These are phyloP conservation scores for Beauveria varroae DNA, from an alignment of 2,329 filamentous ascomycete species.

Conservation along the genomic window DNA sequence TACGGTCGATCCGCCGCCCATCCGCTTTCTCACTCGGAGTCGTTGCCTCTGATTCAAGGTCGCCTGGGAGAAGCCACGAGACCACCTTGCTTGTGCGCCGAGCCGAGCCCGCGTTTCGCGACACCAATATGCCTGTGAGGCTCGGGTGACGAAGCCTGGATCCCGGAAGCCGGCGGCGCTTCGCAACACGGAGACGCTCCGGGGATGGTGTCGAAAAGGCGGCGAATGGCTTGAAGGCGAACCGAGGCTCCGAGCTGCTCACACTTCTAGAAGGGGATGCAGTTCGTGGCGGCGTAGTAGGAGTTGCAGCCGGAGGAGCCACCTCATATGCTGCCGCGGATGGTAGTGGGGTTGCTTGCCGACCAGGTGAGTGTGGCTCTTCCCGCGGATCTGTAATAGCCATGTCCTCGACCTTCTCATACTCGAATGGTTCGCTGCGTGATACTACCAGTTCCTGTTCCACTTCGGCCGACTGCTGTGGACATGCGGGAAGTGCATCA, in stretches of 20 bases:
- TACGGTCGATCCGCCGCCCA: not conserved
- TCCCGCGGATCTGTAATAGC: not conserved
- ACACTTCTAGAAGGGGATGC: conserved; percentile 14
- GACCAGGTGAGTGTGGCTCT: not conserved
- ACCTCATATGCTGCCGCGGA: not conserved
- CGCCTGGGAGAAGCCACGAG: conserved; percentile 28
- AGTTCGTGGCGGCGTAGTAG: not conserved
- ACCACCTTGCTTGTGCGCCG: conserved; percentile 24
- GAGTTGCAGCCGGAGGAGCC: not conserved
- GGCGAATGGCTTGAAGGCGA: conserved; percentile 44
- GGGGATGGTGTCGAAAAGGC: conserved; percentile 46
- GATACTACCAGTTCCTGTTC: not conserved
- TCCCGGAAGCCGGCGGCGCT: conserved; percentile 14
- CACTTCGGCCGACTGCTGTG: not conserved
- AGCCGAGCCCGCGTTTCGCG: conserved; percentile 26
- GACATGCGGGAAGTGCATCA: no score
- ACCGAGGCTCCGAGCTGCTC: conserved; percentile 38
- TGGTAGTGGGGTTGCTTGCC: not conserved
- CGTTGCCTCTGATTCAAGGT: conserved; percentile 14
- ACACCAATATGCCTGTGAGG: conserved; percentile 28
- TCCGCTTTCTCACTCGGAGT: not conserved
- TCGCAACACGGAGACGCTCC: conserved; percentile 20
- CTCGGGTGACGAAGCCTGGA: conserved; percentile 21
- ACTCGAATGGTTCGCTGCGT: no score
- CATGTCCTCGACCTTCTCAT: not conserved